Percentiles rank a stretch among this genome's conserved stretches.
phyloP scores from a whole-genome alignment of 2,329 filamentous ascomycete species.

The Cordyceps sp. region DNA sequence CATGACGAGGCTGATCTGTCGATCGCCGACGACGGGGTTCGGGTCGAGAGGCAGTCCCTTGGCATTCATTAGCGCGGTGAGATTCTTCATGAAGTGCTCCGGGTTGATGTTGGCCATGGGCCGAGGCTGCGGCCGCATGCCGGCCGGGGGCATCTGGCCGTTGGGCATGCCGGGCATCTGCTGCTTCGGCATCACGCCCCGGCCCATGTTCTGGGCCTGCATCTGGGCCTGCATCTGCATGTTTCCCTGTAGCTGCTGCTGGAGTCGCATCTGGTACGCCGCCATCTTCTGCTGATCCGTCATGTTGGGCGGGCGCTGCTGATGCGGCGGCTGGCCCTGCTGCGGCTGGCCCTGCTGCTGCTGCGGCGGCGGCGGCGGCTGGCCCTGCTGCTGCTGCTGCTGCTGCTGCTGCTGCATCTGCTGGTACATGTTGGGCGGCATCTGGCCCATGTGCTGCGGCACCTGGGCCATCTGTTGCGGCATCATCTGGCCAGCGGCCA shows the following conservation, averaged over 20 bases:
- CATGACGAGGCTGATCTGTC: slow-evolving; percentile 56
- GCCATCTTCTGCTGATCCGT: slow-evolving; percentile 59
- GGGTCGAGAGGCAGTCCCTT: slow-evolving; percentile 58
- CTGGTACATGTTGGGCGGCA: slow-evolving; percentile 23
- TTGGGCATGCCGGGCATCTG: slow-evolving; percentile 32
- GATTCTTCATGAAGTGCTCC: slow-evolving; percentile 58
- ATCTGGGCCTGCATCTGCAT: slow-evolving; percentile 35
- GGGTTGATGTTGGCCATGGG: slow-evolving; percentile 30
- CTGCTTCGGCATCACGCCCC: slow-evolving; percentile 36
- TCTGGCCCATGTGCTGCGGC: slow-evolving; percentile 29
- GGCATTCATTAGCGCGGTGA: slow-evolving; percentile 62
- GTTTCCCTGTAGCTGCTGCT: slow-evolving; percentile 51
- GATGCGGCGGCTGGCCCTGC: slow-evolving; percentile 28
- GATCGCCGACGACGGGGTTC: slow-evolving; percentile 57
- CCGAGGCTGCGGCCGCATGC: slow-evolving; percentile 32
- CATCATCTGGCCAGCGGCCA: slow-evolving; percentile 35
- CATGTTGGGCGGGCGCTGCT: slow-evolving; percentile 14
- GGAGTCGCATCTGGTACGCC: slow-evolving; percentile 69
- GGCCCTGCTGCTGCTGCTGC: slow-evolving; percentile 23
- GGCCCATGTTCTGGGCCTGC: slow-evolving; percentile 27
- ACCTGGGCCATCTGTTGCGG: slow-evolving; percentile 32
- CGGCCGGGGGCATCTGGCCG: slow-evolving; percentile 34
- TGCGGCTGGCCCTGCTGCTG: slow-evolving; percentile 20
- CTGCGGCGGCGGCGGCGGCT: slow-evolving; percentile 41
- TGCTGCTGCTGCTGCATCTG: slow-evolving; percentile 27